Evolutionary conservation across 2,329 filamentous ascomycete genomes (phyloP).

Genomic region (Ascochyta lentis): DNA sequence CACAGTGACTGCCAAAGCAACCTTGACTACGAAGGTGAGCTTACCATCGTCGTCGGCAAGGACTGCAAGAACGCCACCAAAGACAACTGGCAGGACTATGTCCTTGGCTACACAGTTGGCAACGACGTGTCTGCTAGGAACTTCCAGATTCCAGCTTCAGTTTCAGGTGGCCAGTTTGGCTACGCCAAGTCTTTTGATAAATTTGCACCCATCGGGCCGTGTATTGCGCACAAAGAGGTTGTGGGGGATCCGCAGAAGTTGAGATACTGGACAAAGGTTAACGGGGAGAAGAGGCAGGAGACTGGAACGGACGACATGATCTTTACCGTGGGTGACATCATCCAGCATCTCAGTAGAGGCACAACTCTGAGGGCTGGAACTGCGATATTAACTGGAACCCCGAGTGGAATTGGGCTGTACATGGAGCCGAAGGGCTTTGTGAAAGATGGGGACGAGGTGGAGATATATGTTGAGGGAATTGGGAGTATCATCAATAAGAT

Average conservation of each 20-base stretch:
- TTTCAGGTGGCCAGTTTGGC: conserved; percentile 48
- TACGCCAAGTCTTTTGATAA: conserved; percentile 55
- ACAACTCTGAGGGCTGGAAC: conserved; percentile 57
- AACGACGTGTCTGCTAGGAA: conserved; percentile 70
- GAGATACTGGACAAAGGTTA: conserved; percentile 51
- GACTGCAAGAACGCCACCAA: conserved; percentile 53
- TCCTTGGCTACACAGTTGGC: conserved; percentile 68
- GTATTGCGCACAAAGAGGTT: conserved; percentile 42
- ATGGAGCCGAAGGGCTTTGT: conserved; percentile 49
- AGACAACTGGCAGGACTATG: conserved; percentile 63
- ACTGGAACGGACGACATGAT: conserved; percentile 57
- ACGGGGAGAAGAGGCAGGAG: conserved; percentile 54
- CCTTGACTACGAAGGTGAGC: conserved; percentile 50
- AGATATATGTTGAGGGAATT: conserved; percentile 45
- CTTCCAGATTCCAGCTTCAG: conserved; percentile 52
- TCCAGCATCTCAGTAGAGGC: conserved; percentile 54
- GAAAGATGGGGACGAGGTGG: conserved; percentile 45
- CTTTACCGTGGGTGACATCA: conserved; percentile 51
- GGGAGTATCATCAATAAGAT: conserved; percentile 46
- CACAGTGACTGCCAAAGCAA: conserved; percentile 39
- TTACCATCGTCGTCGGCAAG: conserved; percentile 43
- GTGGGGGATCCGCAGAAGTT: conserved; percentile 45
- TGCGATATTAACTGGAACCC: conserved; percentile 60
- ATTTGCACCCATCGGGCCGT: conserved; percentile 54
- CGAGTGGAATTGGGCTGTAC: conserved; percentile 48